Base-by-base conservation (phyloP, 2,329 filamentous ascomycete genomes). In the Blastomyces silverae region DNA sequence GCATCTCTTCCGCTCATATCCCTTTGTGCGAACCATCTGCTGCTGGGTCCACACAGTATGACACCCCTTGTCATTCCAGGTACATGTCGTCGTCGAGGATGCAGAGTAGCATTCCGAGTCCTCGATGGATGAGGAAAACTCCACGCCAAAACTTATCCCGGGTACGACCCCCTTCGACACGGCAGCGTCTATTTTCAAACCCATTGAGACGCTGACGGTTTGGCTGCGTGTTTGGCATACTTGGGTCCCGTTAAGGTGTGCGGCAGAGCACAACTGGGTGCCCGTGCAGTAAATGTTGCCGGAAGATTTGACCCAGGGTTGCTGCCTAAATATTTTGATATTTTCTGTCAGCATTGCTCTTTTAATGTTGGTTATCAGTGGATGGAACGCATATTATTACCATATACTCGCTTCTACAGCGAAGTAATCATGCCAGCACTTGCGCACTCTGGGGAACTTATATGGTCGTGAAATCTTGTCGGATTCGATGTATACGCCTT, bases 221-320 rank as follows among this genome's bases (percentile, higher is more conserved):
- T 59, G 8, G 37, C 34, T 59, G 56, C 56, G 56, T 17, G 56
- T 25, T 44, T 59, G 56, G 37, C 56, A 59, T 42, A 59, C 56
- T 44, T 44, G 37, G 20, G 56, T 59, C 20, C 56, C 56, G 22
- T 59, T 59, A 25, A 59, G 56, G 11, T 59, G 37, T 5, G 56
- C 22, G 34, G 37, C 37, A 37, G 34, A 37, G n/a, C 56, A 59
- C n/a, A 25, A 25, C 39, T 59, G 56, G 5, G 56, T 59, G 22
- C 37, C 56, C 34, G 56, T 59, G 56, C 56, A 59, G 56, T 59
- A 59, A 15, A 59, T 59, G 34, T 59, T 59, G 56, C 56, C 56
- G n/a, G 56, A 59, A 6, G 56, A 59, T 44, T 59, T 59, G 34
- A 59, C 6, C 56, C 56, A 59, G 11, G 37, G 37, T 22, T 44